Base-by-base conservation (phyloP, 805 yeast genomes). In the Lipomyces japonicus region DNA sequence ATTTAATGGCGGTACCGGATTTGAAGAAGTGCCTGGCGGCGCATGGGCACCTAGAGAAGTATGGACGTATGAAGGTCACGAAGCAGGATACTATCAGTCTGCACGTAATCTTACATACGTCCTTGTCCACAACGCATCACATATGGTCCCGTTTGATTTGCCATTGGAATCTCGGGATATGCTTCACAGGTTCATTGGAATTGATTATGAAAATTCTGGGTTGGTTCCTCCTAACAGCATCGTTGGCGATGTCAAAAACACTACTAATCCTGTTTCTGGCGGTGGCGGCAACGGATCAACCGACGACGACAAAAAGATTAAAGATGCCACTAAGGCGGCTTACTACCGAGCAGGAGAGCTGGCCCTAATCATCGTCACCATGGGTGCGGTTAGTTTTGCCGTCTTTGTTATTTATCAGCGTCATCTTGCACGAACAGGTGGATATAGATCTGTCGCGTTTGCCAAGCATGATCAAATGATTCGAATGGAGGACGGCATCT, bases 101-200 rank as follows among this genome's bases (percentile, higher is more conserved):
- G 90, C 81, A 42, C 74, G 86, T 55, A 86, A 87, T 62, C 71
- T 91, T 61, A 84, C 96, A 0, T 84, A 84, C 64, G 80, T 86
- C 28, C 79, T 80, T 50, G 79, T 91, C 1, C 78, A 69, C 64
- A 79, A 86, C 59, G 80, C 95, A 0, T 84, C 95, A 2, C 97
- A 93, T 64, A 91, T 93, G 97, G 93, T 89, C 23, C 95, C 97
- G 1, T 82, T 78, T 58, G 97, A 90, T 65, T 69, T 78, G 45
- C 85, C 93, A 1, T 79, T 75, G 40, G 74, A 77, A 24, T 77
- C 90, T 5, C 74, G 89, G 57, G 87, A 88, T 16, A 68, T 90
- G 53, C 69, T 89, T 36, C 89, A 87, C 39, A 57, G 60, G 18
- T 69, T 71, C 48, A 44, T 63, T 22, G 57, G 45, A 12, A 39